These are phyloP conservation scores for Vaccinium macrocarpon DNA, from an alignment of 148 eudicot species.

Conservation along the genomic window DNA sequence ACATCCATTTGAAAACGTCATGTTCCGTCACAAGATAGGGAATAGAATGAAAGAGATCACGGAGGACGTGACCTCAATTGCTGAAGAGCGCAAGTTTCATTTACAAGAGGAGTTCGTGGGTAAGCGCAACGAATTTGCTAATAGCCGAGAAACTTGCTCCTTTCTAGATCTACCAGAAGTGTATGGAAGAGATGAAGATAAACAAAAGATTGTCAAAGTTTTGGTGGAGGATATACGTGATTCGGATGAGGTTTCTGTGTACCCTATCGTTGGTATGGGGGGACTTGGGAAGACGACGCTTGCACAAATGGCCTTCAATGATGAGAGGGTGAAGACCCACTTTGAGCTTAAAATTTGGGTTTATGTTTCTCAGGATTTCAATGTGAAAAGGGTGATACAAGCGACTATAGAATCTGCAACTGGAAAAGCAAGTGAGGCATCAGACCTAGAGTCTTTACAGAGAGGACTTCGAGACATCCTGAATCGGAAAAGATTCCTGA, in stretches of 20 bases:
- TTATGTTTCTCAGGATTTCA: neutral
- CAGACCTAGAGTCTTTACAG: neutral
- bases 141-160: neutral
- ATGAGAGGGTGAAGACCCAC: neutral
- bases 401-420: neutral
- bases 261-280: constrained; percentile 2
- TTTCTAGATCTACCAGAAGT: neutral
- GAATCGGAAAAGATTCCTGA: neutral
- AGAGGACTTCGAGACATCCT: neutral
- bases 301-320: neutral
- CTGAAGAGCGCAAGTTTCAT: constrained; percentile 23
- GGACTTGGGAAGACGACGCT: constrained; percentile 9
- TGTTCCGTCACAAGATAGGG: constrained; percentile 11
- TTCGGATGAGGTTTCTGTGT: neutral
- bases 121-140: neutral
- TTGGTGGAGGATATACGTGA: neutral
- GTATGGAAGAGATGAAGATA: neutral
- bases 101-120: neutral
- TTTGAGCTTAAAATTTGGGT: constrained; percentile 6
- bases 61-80: constrained; percentile 3
- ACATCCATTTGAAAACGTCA: neutral
- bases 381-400: neutral
- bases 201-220: constrained; percentile 3
- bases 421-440: neutral
- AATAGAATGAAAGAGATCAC: constrained; percentile 7